phyloP scores from a whole-genome alignment of 192 early-diverging fungal genomes.

The Chytriomyces confervae region DNA sequence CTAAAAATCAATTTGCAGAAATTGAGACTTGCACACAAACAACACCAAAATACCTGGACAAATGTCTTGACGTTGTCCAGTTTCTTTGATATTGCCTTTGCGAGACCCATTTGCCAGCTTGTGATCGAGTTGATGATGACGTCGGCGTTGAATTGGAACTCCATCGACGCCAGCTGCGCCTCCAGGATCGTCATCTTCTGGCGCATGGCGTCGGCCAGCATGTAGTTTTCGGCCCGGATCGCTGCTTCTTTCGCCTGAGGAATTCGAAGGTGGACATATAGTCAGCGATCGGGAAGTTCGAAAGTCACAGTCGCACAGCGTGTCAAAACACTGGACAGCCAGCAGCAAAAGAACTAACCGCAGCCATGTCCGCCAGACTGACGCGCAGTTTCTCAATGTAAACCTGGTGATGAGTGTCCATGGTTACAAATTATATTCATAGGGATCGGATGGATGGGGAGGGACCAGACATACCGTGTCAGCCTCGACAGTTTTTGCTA shows the following conservation, averaged over 20 bases:
- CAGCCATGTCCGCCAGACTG: slow-evolving; percentile 40
- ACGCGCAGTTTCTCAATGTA: slow-evolving; percentile 54
- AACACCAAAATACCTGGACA: slow-evolving; percentile 19
- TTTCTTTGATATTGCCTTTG: slow-evolving; percentile 31
- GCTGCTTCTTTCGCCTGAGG: slow-evolving; percentile 49
- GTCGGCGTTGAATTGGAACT: slow-evolving; percentile 61
- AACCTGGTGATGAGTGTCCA: slow-evolving; percentile 30
- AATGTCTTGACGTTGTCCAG: slow-evolving; percentile 33
- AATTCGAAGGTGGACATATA: background rate
- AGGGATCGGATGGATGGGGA: background rate
- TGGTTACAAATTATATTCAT: no score
- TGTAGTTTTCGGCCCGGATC: slow-evolving; percentile 52
- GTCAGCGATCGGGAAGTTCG: background rate
- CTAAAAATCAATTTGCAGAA: no score
- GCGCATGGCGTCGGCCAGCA: slow-evolving; percentile 48
- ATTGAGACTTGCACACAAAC: background rate
- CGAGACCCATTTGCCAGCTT: slow-evolving; percentile 50
- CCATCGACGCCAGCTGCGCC: slow-evolving; percentile 53
- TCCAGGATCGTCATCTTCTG: slow-evolving; percentile 51
- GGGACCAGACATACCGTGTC: slow-evolving; percentile 14
- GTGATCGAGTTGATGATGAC: slow-evolving; percentile 54
- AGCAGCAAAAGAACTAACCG: slow-evolving; percentile 5
- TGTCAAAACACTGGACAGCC: background rate
- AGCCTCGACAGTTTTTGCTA: slow-evolving; percentile 14
- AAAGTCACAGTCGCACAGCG: background rate